Base-by-base conservation (phyloP, 2,329 filamentous ascomycete genomes). In the Gaeumannomyces sp. region DNA sequence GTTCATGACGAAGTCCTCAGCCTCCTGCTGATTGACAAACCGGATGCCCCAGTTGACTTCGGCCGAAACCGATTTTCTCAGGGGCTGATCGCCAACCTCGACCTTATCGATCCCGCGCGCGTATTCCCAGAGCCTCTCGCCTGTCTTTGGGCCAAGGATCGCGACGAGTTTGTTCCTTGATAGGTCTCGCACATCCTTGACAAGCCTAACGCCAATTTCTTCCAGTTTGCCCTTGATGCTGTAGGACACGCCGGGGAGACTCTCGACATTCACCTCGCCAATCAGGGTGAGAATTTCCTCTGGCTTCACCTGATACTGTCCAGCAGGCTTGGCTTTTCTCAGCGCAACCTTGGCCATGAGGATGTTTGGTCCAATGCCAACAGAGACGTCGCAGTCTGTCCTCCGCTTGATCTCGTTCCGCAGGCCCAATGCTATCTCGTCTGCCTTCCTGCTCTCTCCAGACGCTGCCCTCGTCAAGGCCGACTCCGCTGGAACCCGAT, bases 31-130 rank as follows among this genome's bases (percentile, higher is more conserved):
- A 66, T 85, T 96, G 69, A 95, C 87, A 73, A 99, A 99, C 7
- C 95, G 88, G 65, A 99, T 96, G 3, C 96, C 95, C 95, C 95
- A 99, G 71, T 95, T 99, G 67, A 99, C 92, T 74, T 99, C 95
- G 1, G 94, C 94, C 2, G 95, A 98, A 0, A 99, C 92, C 0
- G 94, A 98, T 73, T 98, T 99, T 64, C 95, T 88, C 22, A 92
- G 81, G 0, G 89, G 86, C 72, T 96, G 90, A 65, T 94, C 90
- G 38, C 93, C 94, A 7, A 98, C 92, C 74, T 97, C 92, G 1
- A 87, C 83, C 62, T 83, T 84, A 76, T 99, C 95, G 61, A 98
- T 92, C 3, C 95, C 95, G 7, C 92, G 86, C 28, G 94, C 84
- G 75, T 96, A 98, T 63, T 97, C 92, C 83, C 89, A 94, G 0